A percentile compares a stretch with the other conserved stretches of the same genome.
These are phyloP conservation scores for Abrus precatorius DNA, from an alignment of 306 rosid species.

Conservation along the genomic window DNA sequence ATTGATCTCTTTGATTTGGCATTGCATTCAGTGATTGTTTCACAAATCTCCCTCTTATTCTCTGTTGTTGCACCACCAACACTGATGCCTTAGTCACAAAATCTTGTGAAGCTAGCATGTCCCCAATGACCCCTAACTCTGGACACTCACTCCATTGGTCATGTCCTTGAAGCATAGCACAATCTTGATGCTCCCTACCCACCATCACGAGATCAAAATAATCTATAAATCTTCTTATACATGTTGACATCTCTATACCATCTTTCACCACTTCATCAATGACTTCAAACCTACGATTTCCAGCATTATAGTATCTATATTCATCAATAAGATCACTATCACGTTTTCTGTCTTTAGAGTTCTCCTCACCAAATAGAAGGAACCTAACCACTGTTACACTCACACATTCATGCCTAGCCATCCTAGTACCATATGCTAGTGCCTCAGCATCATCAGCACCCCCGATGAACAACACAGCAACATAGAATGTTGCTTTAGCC, in stretches of 20 bases:
- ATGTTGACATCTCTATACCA: constrained; percentile 55
- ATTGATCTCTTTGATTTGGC: constrained; percentile 41
- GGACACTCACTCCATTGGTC: constrained; percentile 75
- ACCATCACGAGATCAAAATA: constrained; percentile 73
- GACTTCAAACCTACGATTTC: constrained; percentile 63
- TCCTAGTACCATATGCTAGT: constrained; percentile 68
- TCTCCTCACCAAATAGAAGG: constrained; percentile 68
- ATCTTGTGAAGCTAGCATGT: constrained; percentile 73
- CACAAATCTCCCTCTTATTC: constrained; percentile 52
- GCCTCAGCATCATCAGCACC: constrained; percentile 80
- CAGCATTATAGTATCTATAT: constrained; percentile 55
- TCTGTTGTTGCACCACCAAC: constrained; percentile 76
- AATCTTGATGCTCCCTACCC: constrained; percentile 62
- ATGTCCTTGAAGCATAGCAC: constrained; percentile 57
- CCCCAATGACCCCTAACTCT: constrained; percentile 72
- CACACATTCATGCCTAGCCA: constrained; percentile 63
- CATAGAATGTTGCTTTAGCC: constrained; percentile 42
- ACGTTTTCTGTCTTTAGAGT: constrained; percentile 58
- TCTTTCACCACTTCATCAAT: constrained; percentile 73
- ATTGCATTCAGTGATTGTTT: neutral
- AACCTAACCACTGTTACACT: constrained; percentile 65
- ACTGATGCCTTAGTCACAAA: constrained; percentile 61
- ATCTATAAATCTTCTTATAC: constrained; percentile 58
- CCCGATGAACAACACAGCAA: constrained; percentile 72
- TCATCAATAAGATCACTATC: constrained; percentile 67